A percentile compares a stretch with the other conserved stretches of the same genome.
phyloP scores from a whole-genome alignment of 1,284 basidiomycete species.

The Mycosarcoma maydis region DNA sequence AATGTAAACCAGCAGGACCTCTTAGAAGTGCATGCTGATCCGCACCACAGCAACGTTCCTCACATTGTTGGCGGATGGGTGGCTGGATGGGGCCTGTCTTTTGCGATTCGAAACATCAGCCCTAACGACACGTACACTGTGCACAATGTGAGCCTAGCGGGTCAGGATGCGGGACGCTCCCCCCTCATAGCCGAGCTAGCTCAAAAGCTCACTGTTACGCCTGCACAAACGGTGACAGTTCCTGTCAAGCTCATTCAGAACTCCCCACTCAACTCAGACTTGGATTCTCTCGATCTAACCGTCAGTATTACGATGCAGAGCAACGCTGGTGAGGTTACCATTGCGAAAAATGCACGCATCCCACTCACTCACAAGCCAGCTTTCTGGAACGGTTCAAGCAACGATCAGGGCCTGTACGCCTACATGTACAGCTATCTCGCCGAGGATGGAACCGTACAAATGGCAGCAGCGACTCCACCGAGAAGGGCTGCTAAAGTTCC shows the following conservation, averaged over 20 bases:
- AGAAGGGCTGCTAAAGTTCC: not conserved
- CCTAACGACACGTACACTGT: not conserved
- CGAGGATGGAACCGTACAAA: slow-evolving; percentile 9
- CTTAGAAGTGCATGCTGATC: slow-evolving; percentile 16
- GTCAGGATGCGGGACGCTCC: not conserved
- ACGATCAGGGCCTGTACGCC: slow-evolving; percentile 14
- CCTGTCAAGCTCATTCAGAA: slow-evolving; percentile 13
- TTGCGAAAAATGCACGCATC: slow-evolving; percentile 9
- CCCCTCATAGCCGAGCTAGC: slow-evolving; percentile 3
- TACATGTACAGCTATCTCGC: slow-evolving; percentile 37
- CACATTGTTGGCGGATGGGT: slow-evolving; percentile 46
- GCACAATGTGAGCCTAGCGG: not conserved
- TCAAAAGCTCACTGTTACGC: not conserved
- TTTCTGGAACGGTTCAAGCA: slow-evolving; percentile 23
- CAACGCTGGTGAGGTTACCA: not conserved
- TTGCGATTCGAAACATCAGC: slow-evolving; percentile 29
- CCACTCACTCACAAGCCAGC: slow-evolving; percentile 13
- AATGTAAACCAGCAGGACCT: not conserved
- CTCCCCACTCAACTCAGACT: not conserved
- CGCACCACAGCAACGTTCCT: slow-evolving; percentile 34
- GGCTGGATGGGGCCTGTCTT: slow-evolving; percentile 33
- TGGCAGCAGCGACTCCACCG: slow-evolving; percentile 45
- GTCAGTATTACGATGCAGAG: not conserved
- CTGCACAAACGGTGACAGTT: slow-evolving; percentile 9
- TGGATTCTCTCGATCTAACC: not conserved